Evolutionary conservation across 176 grass and related monocot genomes (phyloP), one percentile per base, ranked within the genome.

Genomic region (Aegilops speltoides): DNA sequence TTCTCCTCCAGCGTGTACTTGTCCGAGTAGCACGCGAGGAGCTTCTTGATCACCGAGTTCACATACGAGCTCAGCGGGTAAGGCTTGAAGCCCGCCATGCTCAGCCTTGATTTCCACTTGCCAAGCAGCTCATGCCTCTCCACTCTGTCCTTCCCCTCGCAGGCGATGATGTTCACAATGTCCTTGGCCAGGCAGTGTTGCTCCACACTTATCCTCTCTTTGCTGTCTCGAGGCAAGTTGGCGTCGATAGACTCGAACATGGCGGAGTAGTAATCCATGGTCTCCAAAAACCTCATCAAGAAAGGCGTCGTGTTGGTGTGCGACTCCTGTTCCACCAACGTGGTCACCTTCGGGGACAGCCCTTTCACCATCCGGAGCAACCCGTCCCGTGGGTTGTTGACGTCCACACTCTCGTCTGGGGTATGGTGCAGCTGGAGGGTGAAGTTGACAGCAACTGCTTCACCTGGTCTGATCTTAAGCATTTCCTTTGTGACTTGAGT

Each of bases 261-360:
- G 19, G 93, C 93, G 7, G 86, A 91, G 85, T 98, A 98, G 85
- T 98, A 98, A 31, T 91, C 93, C 76, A 98, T 63, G 9, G 96
- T 98, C 86, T 98, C 96, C 3, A 84, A 26, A 73, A 98, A 98
- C 61, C 96, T 91, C 62, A 73, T 92, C 85, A 96, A 66, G 85
- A 98, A 98, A 24, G 93, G 94, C 7, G 93, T 91, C 22, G 96
- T 98, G 85, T 98, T 98, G 70, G 96, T 98, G 88, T 98, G 94
- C 0, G 96, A 98, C 80, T 98, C 96, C 79, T 98, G 96, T 81
- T 98, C 96, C 48, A 98, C 96, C 78, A 98, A 86, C 0, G 96
- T 98, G 34, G 84, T 94, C 80, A 98, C 94, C 88, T 96, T 98
- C 7, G 96, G 96, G 12, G 90, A 94, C 66, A 98, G 86, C 14